These are phyloP conservation scores for Dothistroma pini DNA, from an alignment of 2,329 filamentous ascomycete species.

Conservation along the genomic window DNA sequence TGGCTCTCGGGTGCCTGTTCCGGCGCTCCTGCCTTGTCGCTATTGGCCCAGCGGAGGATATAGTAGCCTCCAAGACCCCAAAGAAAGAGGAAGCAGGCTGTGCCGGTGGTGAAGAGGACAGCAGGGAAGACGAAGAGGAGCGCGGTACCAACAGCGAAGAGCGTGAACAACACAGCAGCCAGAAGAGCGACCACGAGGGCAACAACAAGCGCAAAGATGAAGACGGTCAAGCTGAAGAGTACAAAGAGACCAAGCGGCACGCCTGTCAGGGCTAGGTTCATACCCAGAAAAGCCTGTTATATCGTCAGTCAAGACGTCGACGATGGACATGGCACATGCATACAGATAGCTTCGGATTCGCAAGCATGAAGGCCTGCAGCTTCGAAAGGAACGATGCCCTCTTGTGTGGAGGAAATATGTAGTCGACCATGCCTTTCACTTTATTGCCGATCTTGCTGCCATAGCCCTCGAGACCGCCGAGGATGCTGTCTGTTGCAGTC, in stretches of 20 bases:
- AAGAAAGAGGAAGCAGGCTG: conserved; percentile 63
- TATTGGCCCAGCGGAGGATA: conserved; percentile 41
- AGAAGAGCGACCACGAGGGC: conserved; percentile 54
- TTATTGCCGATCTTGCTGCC: conserved; percentile 28
- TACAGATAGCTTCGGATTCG: conserved; percentile 68
- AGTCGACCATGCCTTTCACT: conserved; percentile 44
- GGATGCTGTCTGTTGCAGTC: conserved; percentile 26
- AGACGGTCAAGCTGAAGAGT: conserved; percentile 60
- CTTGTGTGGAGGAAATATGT: conserved; percentile 57
- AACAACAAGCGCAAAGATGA: conserved; percentile 59
- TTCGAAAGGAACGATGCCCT: conserved; percentile 56
- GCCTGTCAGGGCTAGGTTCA: conserved; percentile 62
- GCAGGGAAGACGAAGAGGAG: conserved; percentile 65
- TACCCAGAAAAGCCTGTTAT: conserved; percentile 61
- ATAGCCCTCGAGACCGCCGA: conserved; percentile 29
- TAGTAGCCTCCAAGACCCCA: conserved; percentile 62
- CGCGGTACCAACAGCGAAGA: conserved; percentile 65
- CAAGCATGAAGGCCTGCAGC: conserved; percentile 54
- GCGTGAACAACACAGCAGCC: conserved; percentile 56
- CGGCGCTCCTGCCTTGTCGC: conserved; percentile 15
- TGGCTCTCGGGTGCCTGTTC: conserved; percentile 27
- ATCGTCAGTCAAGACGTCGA: not conserved
- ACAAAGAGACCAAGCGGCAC: conserved; percentile 67
- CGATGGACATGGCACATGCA: conserved; percentile 26
- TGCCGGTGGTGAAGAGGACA: conserved; percentile 61